Evolutionary conservation across 1,284 basidiomycete species (phyloP), one percentile per base, ranked within the genome.

Genomic region (Ustilago trichophora): DNA sequence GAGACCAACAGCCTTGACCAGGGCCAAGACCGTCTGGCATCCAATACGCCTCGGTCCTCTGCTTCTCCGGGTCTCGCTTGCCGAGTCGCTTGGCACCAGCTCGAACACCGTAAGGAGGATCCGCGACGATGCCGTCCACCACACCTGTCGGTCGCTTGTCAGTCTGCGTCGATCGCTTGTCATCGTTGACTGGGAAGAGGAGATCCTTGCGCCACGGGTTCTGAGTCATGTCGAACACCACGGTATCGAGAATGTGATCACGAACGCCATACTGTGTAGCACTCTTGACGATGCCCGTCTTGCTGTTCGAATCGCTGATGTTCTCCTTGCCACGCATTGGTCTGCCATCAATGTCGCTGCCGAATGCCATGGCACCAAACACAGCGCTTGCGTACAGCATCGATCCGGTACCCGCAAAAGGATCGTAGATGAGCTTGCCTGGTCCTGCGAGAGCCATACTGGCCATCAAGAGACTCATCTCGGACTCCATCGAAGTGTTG

Each of bases 401-500:
- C 68, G 93, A 96, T 6, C 96, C 96, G 0, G 96, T 98, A 1
- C 96, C 96, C 42, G 91, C 88, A 81, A 98, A 99, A 0, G 96
- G 96, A 79, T 99, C 96, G 75, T 98, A 98, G 16, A 98, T 85
- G 26, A 97, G 82, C 82, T 91, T 95, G 32, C 93, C 93, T 2
- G 91, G 88, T 3, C 88, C 86, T 0, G 93, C 90, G 76, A 95
- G 83, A 0, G 93, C 89, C 83, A 98, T 96, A 72, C 93, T 94
- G 7, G 94, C 93, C 92, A 98, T 96, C 31, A 98, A 82, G 36
- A 98, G 84, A 2, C 92, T 93, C 66, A 97, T 90, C 78, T 97
- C 93, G 1, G 93, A 88, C 76, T 98, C 94, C 96, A 99, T 99
- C 72, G 91, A 92, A 0, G 96, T 99, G 74, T 96, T 99, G 9